These are phyloP conservation scores for Triangularia setosa DNA, from an alignment of 2,329 filamentous ascomycete species.

Conservation along the genomic window DNA sequence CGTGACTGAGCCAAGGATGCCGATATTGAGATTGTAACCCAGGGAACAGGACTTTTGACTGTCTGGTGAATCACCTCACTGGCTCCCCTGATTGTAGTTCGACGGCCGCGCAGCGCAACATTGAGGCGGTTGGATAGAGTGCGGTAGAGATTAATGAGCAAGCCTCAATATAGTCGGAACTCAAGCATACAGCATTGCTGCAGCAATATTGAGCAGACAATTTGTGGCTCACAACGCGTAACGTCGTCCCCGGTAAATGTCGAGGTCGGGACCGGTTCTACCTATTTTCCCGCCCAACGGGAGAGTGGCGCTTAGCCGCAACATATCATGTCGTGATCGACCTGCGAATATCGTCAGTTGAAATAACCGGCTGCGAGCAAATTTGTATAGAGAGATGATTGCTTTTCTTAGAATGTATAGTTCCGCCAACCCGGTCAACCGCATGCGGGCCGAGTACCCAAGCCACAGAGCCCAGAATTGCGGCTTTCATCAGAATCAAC, in stretches of 20 bases:
- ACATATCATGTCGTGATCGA: conserved; percentile 5
- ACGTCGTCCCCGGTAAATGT: conserved; percentile 17
- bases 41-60: conserved; percentile 2
- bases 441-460: not conserved
- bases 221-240: conserved; percentile 4
- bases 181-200: not conserved
- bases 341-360: conserved; percentile 7
- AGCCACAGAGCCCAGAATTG: conserved; percentile 3
- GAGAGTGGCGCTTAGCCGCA: not conserved
- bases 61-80: conserved; percentile 4
- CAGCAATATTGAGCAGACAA: conserved; percentile 7
- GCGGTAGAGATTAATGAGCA: not conserved
- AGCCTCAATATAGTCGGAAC: conserved; percentile 11
- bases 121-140: not conserved
- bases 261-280: not conserved
- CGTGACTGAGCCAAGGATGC: conserved; percentile 6
- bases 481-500: not conserved
- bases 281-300: conserved; percentile 8
- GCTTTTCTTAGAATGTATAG: conserved; percentile 8
- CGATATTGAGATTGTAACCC: conserved; percentile 18
- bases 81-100: not conserved
- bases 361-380: conserved; percentile 6
- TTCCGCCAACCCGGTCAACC: conserved; percentile 12
- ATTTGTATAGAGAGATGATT: conserved; percentile 5
- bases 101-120: not conserved